phyloP scores from a whole-genome alignment of 2,329 filamentous ascomycete genomes.

The Monilinia polystroma region DNA sequence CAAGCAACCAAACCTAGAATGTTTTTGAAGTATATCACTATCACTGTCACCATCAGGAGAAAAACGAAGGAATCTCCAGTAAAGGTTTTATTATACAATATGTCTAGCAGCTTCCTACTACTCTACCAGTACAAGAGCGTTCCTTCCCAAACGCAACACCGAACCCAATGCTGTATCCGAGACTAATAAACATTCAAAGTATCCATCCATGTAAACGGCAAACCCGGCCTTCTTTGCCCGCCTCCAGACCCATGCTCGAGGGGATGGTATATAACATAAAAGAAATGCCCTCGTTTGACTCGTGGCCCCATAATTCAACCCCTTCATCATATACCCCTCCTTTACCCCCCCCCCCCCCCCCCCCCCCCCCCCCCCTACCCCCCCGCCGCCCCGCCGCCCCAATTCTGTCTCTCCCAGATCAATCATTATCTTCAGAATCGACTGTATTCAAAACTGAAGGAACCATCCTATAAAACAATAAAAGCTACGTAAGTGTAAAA shows the following conservation, averaged over 20 bases:
- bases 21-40: too few relatives aligned
- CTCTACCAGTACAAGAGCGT: neutral
- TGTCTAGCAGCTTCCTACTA: neutral
- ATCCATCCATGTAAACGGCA: constrained; percentile 4
- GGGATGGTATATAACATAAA: constrained; percentile 20
- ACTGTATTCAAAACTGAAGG: constrained; percentile 4
- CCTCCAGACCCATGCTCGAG: neutral
- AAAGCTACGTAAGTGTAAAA: neutral
- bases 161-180: neutral
- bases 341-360: neutral
- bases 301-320: constrained; percentile 19
- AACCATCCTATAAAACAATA: constrained; percentile 8
- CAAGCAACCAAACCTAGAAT: too few relatives aligned
- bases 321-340: constrained; percentile 14
- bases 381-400: too few relatives aligned
- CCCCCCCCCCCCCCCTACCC: neutral
- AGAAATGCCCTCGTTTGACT: constrained; percentile 13
- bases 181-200: constrained; percentile 3
- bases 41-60: neutral
- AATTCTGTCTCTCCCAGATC: neutral
- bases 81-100: constrained; percentile 4
- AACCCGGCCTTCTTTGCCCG: neutral
- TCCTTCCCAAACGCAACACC: neutral
- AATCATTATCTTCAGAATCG: constrained; percentile 11
- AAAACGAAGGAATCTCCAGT: neutral